Evolutionary conservation across 176 grass and related monocot genomes (phyloP), one percentile per base, ranked within the genome.

Genomic region (Lolium perenne): DNA sequence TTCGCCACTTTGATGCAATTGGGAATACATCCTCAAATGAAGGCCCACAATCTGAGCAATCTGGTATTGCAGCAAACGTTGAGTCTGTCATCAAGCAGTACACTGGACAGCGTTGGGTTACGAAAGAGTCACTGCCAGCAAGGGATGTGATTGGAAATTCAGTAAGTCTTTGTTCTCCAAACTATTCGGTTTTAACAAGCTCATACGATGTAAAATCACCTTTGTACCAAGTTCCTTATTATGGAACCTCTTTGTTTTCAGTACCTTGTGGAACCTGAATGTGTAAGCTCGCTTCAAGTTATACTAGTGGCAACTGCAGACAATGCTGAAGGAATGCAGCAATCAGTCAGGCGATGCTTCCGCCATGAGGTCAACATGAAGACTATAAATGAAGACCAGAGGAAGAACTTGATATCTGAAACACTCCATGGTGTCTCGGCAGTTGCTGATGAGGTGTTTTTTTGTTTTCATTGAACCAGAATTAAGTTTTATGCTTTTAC

Each of bases 341-440:
- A 88, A 43, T 80, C 90, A 85, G 83, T 99, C 76, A 92, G 97
- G 59, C 84, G 90, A 65, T 99, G 97, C 69, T 99, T 99, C 80
- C 91, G 87, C 53, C 88, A 99, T 93, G 97, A 99, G 85, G 86
- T 96, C 48, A 92, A 90, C 85, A 99, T 94, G 97, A 92, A 78
- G 67, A 86, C 85, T 84, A 89, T 99, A 77, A 91, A 77, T 59
- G 97, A 99, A 79, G 94, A 89, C 40, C 92, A 99, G 76, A 91
- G 97, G 73, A 84, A 60, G 23, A 88, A 70, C 41, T 82, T 99
- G 87, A 92, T 99, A 86, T 96, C 90, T 78, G 84, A 94, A 84
- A 92, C 86, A 76, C 88, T 99, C 40, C 50, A 64, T 69, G 85
- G 84, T 73, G 70, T 91, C 69, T 65, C 77, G 60, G 74, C 59